Evolutionary conservation across 2,329 filamentous ascomycete genomes (phyloP), one percentile per base, ranked within the genome.

Genomic region (Nemania abortiva): DNA sequence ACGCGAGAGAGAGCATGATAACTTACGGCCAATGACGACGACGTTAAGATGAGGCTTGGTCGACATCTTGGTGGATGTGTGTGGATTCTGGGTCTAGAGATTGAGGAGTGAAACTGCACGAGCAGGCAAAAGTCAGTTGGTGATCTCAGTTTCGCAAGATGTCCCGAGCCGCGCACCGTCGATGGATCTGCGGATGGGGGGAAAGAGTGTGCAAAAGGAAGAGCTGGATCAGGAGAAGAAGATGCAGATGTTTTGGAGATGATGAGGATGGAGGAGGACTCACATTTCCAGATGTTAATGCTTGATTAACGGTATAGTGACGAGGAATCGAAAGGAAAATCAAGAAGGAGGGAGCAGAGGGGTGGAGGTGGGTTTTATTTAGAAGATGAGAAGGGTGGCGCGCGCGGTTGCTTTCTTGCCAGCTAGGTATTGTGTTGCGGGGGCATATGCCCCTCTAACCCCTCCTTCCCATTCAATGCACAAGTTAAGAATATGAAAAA

Each of bases 1-100:
- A 47, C 39, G 47, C 58, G 52, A 47, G 27, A 56, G 27, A 34
- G 39, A 63, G 20, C 57, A 53, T 50, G 53, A 53, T 34, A 70
- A 82, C 81, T 77, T 82, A 77, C 76, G 76, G 72, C 77, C 94
- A 90, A 97, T 97, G 86, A 97, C 94, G 87, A 97, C 94, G 86
- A 97, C 92, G 92, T 95, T 95, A 87, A 98, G 94, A 86, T 98
- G 95, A 86, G 85, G 97, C 76, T 94, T 98, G 93, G 62, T 67
- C 54, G 70, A 72, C 70, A 72, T 72, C 22, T 71, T 72, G 53
- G 1, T 47, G 60, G 62, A 20, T 60, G n/a, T 39, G 11, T 63
- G 45, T 24, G 65, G 60, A 66, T 63, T 72, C 95, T 68, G 62
- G 39, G 60, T 73, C 18, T 63, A 56, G 59, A 60, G 54, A 61